phyloP scores from a whole-genome alignment of 257 asterid genomes.

The Nicotiana obtusifolia region DNA sequence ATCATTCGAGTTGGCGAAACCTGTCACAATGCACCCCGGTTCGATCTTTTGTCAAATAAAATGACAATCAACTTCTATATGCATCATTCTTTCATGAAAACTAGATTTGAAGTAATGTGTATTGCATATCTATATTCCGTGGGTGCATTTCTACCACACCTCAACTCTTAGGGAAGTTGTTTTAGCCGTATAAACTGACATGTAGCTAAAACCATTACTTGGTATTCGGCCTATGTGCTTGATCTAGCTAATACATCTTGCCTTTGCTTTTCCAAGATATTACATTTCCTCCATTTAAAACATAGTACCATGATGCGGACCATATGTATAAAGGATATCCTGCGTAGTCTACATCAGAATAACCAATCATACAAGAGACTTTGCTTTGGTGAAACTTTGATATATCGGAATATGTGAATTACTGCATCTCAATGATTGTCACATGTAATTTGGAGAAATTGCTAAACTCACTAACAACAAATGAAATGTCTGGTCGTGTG shows the following conservation, averaged over 20 bases:
- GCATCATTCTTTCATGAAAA: background rate
- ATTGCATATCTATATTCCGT: background rate
- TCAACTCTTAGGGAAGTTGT: background rate
- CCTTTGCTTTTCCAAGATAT: background rate
- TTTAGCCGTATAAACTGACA: background rate
- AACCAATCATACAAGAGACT: too few relatives aligned
- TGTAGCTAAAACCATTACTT: background rate
- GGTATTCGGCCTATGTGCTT: background rate
- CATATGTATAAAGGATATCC: background rate
- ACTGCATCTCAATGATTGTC: background rate
- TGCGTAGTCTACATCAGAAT: background rate
- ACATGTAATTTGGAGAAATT: background rate
- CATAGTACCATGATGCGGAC: background rate
- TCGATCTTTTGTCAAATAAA: background rate
- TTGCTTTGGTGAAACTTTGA: too few relatives aligned
- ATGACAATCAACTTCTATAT: background rate
- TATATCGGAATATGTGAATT: too few relatives aligned
- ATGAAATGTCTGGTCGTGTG: background rate
- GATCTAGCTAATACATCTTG: background rate
- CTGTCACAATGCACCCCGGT: background rate
- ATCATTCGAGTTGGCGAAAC: background rate
- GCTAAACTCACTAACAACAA: background rate
- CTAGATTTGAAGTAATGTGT: background rate
- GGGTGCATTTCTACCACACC: background rate
- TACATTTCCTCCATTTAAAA: background rate